Evolutionary conservation across 2,329 filamentous ascomycete genomes (phyloP), one percentile per base, ranked within the genome.

Genomic region (Colletotrichum magnum): DNA sequence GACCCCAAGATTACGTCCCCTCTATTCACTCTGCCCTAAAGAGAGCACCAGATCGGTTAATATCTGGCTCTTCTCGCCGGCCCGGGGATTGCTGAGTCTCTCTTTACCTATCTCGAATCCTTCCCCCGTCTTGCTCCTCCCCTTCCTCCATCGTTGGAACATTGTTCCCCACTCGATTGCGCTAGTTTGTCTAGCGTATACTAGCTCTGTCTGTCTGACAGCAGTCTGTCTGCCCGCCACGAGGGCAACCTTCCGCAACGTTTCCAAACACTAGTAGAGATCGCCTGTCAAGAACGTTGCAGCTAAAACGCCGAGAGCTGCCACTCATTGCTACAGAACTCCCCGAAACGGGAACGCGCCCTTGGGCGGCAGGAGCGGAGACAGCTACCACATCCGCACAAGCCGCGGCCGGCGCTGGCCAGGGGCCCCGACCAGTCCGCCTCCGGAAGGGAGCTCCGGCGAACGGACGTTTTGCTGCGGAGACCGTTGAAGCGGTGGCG

Each of bases 331-430:
- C 12, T 36, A 16, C 47, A 58, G 26, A 41, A n/a, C n/a, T n/a
- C 41, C 50, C 10, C 47, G 21, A 18, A 66, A 41, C 18, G 41
- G 63, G 57, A 50, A 18, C 54, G 43, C n/a, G n/a, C 15, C 7
- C n/a, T 66, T 57, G 56, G 58, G 18, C 18, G 58, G 48, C 26
- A 32, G 48, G 50, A n/a, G 41, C 63, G 63, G 57, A 4, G 57
- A 66, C 24, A 58, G 50, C 60, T 66, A 57, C 64, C 57, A 50
- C 41, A 41, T 66, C 51, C 43, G 57, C 64, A 47, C 50, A 36
- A 62, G 57, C 21, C 50, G 58, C 18, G 16, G 28, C 32, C 16
- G 18, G 21, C 18, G 26, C 45, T 13, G 18, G 59, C 59, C 5
- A 60, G 62, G 39, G 57, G 21, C 50, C 50, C 26, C 5, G 10